Evolutionary conservation across 129 eudicot species (phyloP), one percentile per base, ranked within the genome.

Genomic region (Arctium lappa): DNA sequence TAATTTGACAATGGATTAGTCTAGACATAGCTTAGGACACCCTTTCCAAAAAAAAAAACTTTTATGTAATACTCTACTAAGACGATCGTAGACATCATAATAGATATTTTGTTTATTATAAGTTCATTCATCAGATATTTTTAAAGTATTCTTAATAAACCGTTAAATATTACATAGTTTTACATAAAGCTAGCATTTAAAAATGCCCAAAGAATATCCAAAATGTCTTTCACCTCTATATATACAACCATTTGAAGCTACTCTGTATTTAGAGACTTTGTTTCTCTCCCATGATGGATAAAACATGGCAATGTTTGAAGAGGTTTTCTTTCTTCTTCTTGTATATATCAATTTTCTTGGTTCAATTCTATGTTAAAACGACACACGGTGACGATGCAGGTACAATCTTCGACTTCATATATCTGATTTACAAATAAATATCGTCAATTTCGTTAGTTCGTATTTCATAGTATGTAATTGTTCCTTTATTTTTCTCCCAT

Each of bases 381-480:
- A 33, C 80, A 46, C 53, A 84, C 31, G 87, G 77, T 73, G 87
- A 79, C 75, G 84, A 73, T 44, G 15, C 81, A 84, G 87, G 87
- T 84, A 84, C 75, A 16, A 38, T 30, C 74, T 27, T 56, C 75
- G n/a, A 73, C 60, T 37, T 39, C 40, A 53, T 71, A 46, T 53
- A 48, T 48, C n/a, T n/a, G 9, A 29, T 46, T 1, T 44, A 0
- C 2, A 8, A 18, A 42, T 15, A 15, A 7, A 44, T 71, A 16
- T 60, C 29, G 8, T 60, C 66, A 56, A 15, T 56, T 7, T 15
- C 27, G 5, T n/a, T 5, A 5, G 9, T 60, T n/a, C 5, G n/a
- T n/a, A 4, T 18, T 16, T 8, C 4, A 5, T 60, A 60, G 68
- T 16, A 38, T 7, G 8, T 44, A 16, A 60, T 8, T 16, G 2